Evolutionary conservation across 78 protist species (phyloP).

Genomic region (Trichosphaerium sp.): DNA sequence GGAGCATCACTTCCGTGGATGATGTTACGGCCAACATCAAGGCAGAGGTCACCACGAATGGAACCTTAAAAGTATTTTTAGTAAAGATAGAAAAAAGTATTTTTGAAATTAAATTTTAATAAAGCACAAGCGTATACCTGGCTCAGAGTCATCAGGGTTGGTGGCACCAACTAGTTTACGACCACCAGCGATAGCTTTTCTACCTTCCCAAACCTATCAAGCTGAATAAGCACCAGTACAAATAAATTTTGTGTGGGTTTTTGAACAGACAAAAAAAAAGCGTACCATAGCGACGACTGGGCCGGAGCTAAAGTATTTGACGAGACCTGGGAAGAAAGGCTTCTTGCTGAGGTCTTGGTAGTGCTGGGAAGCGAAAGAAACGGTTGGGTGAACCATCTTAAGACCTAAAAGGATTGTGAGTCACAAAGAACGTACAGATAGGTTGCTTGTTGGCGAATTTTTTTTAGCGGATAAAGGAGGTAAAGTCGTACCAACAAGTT

Average conservation of each 20-base stretch:
- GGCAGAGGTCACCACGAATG: slow-evolving; percentile 71
- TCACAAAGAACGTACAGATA: too few species aligned
- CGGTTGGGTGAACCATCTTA: slow-evolving; percentile 17
- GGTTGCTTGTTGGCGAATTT: too few species aligned
- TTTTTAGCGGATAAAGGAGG: too few species aligned
- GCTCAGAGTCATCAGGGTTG: slow-evolving; percentile 55
- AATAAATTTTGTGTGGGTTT: neutral
- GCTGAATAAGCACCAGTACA: neutral
- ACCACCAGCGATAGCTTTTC: slow-evolving; percentile 33
- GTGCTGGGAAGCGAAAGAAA: slow-evolving; percentile 31
- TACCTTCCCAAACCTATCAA: slow-evolving; percentile 44
- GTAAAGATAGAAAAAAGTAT: too few species aligned
- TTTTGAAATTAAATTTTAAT: too few species aligned
- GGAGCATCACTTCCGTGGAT: slow-evolving; percentile 73
- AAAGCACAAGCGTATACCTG: too few species aligned
- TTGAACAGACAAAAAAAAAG: neutral
- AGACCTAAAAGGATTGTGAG: too few species aligned
- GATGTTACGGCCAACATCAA: slow-evolving; percentile 53
- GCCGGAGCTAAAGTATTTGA: slow-evolving; percentile 36
- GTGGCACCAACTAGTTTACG: slow-evolving; percentile 74
- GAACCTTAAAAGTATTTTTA: too few species aligned
- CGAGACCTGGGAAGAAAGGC: slow-evolving; percentile 60
- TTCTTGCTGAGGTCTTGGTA: slow-evolving; percentile 47
- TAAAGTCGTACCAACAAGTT: too few species aligned
- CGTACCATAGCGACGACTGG: neutral